Evolutionary conservation across 768 basidiomycete genomes (phyloP).

Genomic region (Coprinellus micaceus): DNA sequence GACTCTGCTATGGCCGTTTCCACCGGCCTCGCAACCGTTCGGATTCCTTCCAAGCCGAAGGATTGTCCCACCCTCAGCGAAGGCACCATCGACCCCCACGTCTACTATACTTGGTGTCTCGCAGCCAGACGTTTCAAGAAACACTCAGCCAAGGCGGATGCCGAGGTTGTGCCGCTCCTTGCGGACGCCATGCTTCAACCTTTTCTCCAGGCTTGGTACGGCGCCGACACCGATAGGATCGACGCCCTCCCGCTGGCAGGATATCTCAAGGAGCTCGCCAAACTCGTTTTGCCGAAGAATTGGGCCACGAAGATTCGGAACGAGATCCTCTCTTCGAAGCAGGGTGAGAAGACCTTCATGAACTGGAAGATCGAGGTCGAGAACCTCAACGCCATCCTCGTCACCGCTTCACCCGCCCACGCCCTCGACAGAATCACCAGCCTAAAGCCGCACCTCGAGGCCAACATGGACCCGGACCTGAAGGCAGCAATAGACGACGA

Average conservation of each 20-base stretch:
- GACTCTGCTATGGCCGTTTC: background rate
- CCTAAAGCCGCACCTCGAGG: slow-evolving; percentile 12
- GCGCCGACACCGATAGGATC: slow-evolving; percentile 10
- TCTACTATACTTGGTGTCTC: slow-evolving; percentile 14
- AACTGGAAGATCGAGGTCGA: slow-evolving; percentile 19
- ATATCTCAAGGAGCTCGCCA: slow-evolving; percentile 13
- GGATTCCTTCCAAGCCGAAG: slow-evolving; percentile 11
- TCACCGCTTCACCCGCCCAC: slow-evolving; percentile 7
- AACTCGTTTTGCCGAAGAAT: slow-evolving; percentile 6
- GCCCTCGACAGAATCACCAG: slow-evolving; percentile 3
- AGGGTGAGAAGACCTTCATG: slow-evolving; percentile 12
- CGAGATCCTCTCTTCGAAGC: slow-evolving; percentile 9
- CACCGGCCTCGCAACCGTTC: slow-evolving; percentile 9
- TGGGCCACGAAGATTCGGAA: slow-evolving; percentile 4
- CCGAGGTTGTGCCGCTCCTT: slow-evolving; percentile 13
- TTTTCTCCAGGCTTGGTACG: slow-evolving; percentile 14
- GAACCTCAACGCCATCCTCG: slow-evolving; percentile 15
- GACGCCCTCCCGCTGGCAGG: slow-evolving; percentile 15
- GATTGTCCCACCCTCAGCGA: too few species aligned
- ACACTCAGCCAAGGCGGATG: slow-evolving; percentile 10
- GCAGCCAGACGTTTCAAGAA: slow-evolving; percentile 15
- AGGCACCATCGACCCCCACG: slow-evolving; percentile 13
- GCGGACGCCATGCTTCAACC: slow-evolving; percentile 18
- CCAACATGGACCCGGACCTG: slow-evolving; percentile 9
- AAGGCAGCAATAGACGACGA: too few species aligned